A percentile compares a stretch with the other conserved stretches of the same genome.
Conservation (phyloP, 2,329 filamentous ascomycete species). For the Xylariaceae sp. region DNA sequence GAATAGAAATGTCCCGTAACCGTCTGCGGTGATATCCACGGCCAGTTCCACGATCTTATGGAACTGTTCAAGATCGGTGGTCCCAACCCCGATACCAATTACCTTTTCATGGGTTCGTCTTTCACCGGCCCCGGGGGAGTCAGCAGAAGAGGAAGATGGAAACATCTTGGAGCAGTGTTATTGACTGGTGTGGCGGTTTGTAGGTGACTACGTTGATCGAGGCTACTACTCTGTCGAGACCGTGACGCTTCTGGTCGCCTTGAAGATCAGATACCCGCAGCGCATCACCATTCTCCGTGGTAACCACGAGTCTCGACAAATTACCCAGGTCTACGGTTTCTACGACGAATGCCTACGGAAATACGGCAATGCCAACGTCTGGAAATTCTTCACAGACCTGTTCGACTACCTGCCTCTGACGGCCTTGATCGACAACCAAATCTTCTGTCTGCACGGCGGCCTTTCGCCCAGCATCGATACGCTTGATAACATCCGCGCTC, state of each 20-base stretch:
- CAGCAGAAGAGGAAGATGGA: background rate
- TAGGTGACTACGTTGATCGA: slow-evolving; percentile 96
- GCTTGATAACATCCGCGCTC: slow-evolving; percentile 86
- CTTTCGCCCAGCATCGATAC: slow-evolving; percentile 95
- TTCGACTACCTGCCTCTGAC: slow-evolving; percentile 98
- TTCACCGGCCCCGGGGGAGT: background rate
- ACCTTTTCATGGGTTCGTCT: slow-evolving; percentile 90
- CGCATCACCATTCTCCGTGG: slow-evolving; percentile 97
- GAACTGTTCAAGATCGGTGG: slow-evolving; percentile 99
- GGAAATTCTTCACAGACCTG: slow-evolving; percentile 98
- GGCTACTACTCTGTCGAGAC: slow-evolving; percentile 99
- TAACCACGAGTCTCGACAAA: slow-evolving; percentile 98
- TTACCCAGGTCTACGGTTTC: slow-evolving; percentile 98
- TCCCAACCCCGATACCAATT: slow-evolving; percentile 97
- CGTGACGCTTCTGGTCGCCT: slow-evolving; percentile 87
- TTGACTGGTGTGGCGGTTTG: slow-evolving; percentile 15
- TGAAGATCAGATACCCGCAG: slow-evolving; percentile 97
- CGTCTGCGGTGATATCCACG: slow-evolving; percentile 97
- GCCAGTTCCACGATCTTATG: slow-evolving; percentile 98
- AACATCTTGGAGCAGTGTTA: slow-evolving; percentile 3
- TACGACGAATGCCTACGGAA: slow-evolving; percentile 99
- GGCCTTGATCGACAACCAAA: slow-evolving; percentile 97
- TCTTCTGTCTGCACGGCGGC: slow-evolving; percentile 97
- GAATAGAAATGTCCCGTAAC: slow-evolving; percentile 93
- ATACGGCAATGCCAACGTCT: slow-evolving; percentile 98